A percentile compares a stretch with the other conserved stretches of the same genome.
Conservation (phyloP, 768 basidiomycete species). For the Tylopilus felleus region DNA sequence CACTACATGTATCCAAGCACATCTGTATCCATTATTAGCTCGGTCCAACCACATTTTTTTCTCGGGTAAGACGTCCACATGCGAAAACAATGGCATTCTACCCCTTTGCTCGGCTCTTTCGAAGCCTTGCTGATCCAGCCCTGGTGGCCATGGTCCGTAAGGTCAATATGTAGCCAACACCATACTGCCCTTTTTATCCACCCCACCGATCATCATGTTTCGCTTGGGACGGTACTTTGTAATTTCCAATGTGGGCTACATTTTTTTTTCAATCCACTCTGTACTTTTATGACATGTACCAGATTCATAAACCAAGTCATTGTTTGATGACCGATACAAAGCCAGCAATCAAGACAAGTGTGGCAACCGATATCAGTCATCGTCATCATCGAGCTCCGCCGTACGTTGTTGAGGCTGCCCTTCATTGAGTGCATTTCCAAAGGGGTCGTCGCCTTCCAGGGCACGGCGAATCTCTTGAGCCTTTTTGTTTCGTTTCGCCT, state of each 20-base stretch:
- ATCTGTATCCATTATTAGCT: neutral
- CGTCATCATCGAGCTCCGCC: conserved; percentile 45
- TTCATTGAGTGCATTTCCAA: conserved; percentile 53
- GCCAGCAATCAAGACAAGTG: neutral
- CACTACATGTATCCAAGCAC: neutral
- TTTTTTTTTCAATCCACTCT: neutral
- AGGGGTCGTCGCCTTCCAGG: conserved; percentile 61
- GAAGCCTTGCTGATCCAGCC: conserved; percentile 49
- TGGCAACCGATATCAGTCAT: conserved; percentile 30
- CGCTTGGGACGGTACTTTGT: conserved; percentile 18
- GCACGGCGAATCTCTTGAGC: conserved; percentile 45
- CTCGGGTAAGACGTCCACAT: too few species aligned
- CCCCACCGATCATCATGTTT: conserved; percentile 23
- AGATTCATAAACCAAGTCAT: neutral
- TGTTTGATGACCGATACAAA: neutral
- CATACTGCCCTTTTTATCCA: conserved; percentile 18
- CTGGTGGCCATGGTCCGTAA: conserved; percentile 39
- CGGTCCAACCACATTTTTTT: too few species aligned
- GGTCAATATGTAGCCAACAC: conserved; percentile 68
- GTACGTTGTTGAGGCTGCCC: conserved; percentile 24
- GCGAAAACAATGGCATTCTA: too few species aligned
- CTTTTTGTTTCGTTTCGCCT: conserved; percentile 65
- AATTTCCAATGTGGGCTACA: conserved; percentile 20
- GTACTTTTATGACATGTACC: conserved; percentile 1
- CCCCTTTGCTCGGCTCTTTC: conserved; percentile 44